phyloP scores from a whole-genome alignment of 1,284 basidiomycete species.

The Fomitopsis palustris region DNA sequence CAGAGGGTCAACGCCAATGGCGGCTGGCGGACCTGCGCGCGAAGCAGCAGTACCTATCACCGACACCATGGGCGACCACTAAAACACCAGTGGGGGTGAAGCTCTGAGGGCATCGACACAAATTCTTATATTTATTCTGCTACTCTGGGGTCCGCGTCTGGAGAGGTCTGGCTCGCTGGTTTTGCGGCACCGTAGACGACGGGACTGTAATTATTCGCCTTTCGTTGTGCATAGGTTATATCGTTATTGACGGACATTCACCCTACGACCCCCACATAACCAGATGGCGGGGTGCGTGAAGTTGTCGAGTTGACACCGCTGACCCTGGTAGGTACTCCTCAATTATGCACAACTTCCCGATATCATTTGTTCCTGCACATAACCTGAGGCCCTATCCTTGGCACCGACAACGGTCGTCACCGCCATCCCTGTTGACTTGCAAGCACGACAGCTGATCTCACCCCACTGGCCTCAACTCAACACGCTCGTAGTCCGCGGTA shows the following conservation, averaged over 20 bases:
- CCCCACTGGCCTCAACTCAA: too few species aligned
- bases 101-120: conserved; percentile 13
- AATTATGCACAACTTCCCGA: too few species aligned
- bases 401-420: too few species aligned
- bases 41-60: conserved; percentile 36
- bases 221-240: conserved; percentile 6
- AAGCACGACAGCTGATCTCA: too few species aligned
- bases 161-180: not conserved
- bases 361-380: too few species aligned
- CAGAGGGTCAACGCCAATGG: conserved; percentile 57
- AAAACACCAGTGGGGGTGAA: conserved; percentile 13
- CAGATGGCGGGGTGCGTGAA: not conserved
- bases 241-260: conserved; percentile 1
- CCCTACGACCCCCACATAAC: not conserved
- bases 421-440: too few species aligned
- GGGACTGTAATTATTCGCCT: conserved; percentile 4
- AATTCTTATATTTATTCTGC: conserved; percentile 4
- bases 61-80: conserved; percentile 21
- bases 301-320: too few species aligned
- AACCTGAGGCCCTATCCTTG: too few species aligned
- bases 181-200: conserved; percentile 1
- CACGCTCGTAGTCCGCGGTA: too few species aligned
- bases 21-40: conserved; percentile 42
- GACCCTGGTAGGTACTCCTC: too few species aligned
- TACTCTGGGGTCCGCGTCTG: not conserved